Conservation (phyloP, 441 rosid genomes). For the Populus hybrid region DNA sequence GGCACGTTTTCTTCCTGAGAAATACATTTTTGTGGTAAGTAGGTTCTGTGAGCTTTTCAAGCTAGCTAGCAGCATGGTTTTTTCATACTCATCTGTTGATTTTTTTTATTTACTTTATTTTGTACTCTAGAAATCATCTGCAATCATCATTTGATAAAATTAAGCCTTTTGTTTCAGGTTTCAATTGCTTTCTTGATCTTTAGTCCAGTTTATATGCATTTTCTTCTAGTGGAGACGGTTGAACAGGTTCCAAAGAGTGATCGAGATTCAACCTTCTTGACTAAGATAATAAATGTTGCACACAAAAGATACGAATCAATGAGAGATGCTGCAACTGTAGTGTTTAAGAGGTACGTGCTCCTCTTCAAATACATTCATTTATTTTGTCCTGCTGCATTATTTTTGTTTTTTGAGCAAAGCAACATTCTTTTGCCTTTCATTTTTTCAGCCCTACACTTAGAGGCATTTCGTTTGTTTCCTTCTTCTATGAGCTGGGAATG, state of each 20-base stretch:
- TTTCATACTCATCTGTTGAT: background rate
- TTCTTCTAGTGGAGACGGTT: constrained; percentile 45
- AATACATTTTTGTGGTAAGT: constrained; percentile 44
- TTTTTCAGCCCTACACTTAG: constrained; percentile 41
- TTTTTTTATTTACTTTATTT: background rate
- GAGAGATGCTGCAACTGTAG: constrained; percentile 45
- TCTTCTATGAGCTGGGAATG: constrained; percentile 62
- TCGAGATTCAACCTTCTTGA: constrained; percentile 25
- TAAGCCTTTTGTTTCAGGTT: constrained; percentile 31
- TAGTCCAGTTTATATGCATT: constrained; percentile 44
- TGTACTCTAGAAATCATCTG: background rate
- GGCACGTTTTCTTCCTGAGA: constrained; percentile 50
- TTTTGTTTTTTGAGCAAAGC: background rate
- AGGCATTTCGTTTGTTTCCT: constrained; percentile 49
- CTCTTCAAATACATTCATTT: background rate
- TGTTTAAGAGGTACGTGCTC: constrained; percentile 38
- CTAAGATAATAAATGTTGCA: constrained; percentile 25
- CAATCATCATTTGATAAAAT: background rate
- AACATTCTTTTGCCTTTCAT: constrained; percentile 8
- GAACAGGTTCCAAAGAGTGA: constrained; percentile 24
- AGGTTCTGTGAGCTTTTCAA: background rate
- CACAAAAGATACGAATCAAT: constrained; percentile 36
- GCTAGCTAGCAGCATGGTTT: background rate
- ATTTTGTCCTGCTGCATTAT: too few relatives aligned
- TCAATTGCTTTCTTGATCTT: constrained; percentile 39